Conservation (phyloP, 345 rosid species). For the Heritiera fomes region DNA sequence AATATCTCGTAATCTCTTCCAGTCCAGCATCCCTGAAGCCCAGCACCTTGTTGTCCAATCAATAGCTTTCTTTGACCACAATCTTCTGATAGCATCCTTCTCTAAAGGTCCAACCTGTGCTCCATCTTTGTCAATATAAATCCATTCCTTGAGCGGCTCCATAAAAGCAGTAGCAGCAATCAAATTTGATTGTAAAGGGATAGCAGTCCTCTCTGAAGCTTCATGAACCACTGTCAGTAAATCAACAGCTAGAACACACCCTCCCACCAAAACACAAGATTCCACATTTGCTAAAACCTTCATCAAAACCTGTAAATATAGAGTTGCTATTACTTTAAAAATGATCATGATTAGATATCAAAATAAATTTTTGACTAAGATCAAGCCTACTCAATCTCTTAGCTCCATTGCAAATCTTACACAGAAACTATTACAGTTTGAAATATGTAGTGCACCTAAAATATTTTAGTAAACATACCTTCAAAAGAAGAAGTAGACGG, state of each 20-base stretch:
- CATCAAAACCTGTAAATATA: constrained; percentile 76
- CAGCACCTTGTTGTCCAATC: constrained; percentile 90
- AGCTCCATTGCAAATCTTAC: background rate
- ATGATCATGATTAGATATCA: constrained; percentile 10
- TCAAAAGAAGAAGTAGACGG: constrained; percentile 78
- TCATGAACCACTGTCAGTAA: constrained; percentile 92
- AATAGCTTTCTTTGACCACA: constrained; percentile 90
- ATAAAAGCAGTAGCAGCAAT: constrained; percentile 98
- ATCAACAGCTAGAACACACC: constrained; percentile 96
- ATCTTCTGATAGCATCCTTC: constrained; percentile 93
- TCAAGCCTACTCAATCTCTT: background rate
- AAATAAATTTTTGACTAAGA: background rate
- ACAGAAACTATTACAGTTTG: background rate
- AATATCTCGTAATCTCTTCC: constrained; percentile 94
- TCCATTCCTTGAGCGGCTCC: constrained; percentile 99
- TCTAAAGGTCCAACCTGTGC: constrained; percentile 86
- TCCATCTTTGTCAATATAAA: constrained; percentile 76
- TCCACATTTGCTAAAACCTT: constrained; percentile 88
- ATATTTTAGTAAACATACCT: constrained; percentile 47
- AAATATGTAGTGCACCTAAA: background rate
- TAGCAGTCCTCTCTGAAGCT: constrained; percentile 96
- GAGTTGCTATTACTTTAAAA: background rate
- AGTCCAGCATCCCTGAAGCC: constrained; percentile 95
- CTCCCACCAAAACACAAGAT: constrained; percentile 97
- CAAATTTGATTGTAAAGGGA: constrained; percentile 93